These are phyloP conservation scores for Exophiala mesophila DNA, from an alignment of 2,329 filamentous ascomycete species.

Conservation along the genomic window DNA sequence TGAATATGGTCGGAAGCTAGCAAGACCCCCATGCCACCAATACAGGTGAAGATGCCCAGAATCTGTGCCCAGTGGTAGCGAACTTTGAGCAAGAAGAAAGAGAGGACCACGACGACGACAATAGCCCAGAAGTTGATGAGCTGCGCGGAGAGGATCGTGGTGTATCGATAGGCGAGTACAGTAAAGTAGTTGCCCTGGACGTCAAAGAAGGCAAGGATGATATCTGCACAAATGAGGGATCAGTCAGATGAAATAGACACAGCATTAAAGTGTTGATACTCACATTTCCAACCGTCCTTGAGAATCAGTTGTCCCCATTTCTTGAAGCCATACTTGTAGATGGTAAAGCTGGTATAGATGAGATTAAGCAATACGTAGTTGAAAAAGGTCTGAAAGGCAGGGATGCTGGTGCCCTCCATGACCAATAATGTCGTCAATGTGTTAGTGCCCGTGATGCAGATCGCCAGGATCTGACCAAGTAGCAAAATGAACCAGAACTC, in stretches of 20 bases:
- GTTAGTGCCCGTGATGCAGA: conserved; percentile 89
- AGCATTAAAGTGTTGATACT: conserved; percentile 10
- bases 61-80: conserved; percentile 87
- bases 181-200: conserved; percentile 98
- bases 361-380: conserved; percentile 82
- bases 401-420: conserved; percentile 67
- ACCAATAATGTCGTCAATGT: conserved; percentile 78
- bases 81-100: conserved; percentile 75
- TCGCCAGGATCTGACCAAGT: conserved; percentile 76
- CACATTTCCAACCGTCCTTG: conserved; percentile 80
- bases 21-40: conserved; percentile 83
- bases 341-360: conserved; percentile 74
- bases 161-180: conserved; percentile 87
- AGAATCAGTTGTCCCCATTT: conserved; percentile 61
- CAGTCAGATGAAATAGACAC: not conserved
- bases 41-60: conserved; percentile 79
- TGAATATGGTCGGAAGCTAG: conserved; percentile 84
- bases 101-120: conserved; percentile 80
- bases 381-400: conserved; percentile 92
- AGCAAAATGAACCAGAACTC: conserved; percentile 84
- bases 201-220: conserved; percentile 87
- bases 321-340: conserved; percentile 73
- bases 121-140: conserved; percentile 99
- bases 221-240: conserved; percentile 41
- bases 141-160: conserved; percentile 86